A percentile compares a stretch with the other conserved stretches of the same genome.
phyloP scores from a whole-genome alignment of 768 basidiomycete species.

The Mycena rosella region DNA sequence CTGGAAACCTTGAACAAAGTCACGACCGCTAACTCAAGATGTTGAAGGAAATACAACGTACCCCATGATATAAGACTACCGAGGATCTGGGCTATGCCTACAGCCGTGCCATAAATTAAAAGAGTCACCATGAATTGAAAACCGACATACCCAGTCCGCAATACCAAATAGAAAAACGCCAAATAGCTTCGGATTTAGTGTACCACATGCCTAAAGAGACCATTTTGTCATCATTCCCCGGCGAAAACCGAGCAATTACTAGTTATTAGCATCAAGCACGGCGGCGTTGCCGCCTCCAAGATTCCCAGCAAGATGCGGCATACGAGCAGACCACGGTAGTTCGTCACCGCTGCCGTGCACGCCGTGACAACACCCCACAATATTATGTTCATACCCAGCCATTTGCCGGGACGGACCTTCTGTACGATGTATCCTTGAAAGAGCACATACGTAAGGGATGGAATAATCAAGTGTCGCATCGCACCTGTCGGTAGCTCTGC shows the following conservation, averaged over 20 bases:
- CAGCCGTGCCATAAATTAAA: not conserved
- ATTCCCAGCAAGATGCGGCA: constrained; percentile 33
- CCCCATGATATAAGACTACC: constrained; percentile 34
- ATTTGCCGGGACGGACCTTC: constrained; percentile 34
- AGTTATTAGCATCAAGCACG: constrained; percentile 35
- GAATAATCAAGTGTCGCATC: not conserved
- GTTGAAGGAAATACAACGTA: not conserved
- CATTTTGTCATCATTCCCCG: too few species aligned
- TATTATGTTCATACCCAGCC: constrained; percentile 33
- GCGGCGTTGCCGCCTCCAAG: constrained; percentile 34
- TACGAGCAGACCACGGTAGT: constrained; percentile 28
- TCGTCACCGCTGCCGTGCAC: constrained; percentile 31
- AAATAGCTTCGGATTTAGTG: constrained; percentile 33
- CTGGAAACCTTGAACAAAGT: constrained; percentile 24
- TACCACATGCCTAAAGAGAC: constrained; percentile 33
- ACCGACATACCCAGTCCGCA: constrained; percentile 16
- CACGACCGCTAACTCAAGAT: not conserved
- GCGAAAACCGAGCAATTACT: constrained; percentile 5
- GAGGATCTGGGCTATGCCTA: constrained; percentile 34
- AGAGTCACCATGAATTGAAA: too few species aligned
- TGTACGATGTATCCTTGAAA: constrained; percentile 34
- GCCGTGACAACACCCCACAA: constrained; percentile 36
- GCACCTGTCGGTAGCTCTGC: constrained; percentile 24
- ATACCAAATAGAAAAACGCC: constrained; percentile 36
- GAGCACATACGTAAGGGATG: too few species aligned